Evolutionary conservation across 1,284 basidiomycete species (phyloP).

Genomic region (Leccinum subfulvum): DNA sequence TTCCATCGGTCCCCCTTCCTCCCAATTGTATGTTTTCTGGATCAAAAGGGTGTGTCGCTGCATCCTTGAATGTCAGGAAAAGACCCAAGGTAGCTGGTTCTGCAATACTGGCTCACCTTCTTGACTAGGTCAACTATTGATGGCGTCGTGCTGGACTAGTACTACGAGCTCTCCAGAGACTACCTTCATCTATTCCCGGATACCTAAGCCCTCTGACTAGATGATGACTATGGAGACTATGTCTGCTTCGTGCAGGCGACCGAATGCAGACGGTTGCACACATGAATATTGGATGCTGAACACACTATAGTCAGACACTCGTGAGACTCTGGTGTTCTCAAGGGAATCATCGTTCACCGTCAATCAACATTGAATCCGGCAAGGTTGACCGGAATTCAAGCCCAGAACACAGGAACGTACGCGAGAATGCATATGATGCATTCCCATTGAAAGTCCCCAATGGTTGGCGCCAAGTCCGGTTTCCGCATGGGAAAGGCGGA

Average conservation of each 20-base stretch:
- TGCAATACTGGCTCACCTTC: background rate
- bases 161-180: too few species aligned
- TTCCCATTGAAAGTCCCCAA: background rate
- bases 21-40: background rate
- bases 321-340: background rate
- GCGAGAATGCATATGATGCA: background rate
- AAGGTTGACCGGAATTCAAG: background rate
- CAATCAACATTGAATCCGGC: background rate
- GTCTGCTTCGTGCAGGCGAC: background rate
- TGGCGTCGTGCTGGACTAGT: background rate
- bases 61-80: background rate
- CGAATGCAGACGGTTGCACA: background rate
- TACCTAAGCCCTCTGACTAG: background rate
- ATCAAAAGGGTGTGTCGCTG: background rate
- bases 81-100: background rate
- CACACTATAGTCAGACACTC: background rate
- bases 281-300: background rate
- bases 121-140: background rate
- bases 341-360: background rate
- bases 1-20: background rate
- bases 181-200: background rate
- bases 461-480: background rate
- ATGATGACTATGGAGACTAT: background rate
- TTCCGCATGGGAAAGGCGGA: background rate
- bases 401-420: background rate